Evolutionary conservation across 2,329 filamentous ascomycete species (phyloP).

Genomic region (Coniochaeta sp.): DNA sequence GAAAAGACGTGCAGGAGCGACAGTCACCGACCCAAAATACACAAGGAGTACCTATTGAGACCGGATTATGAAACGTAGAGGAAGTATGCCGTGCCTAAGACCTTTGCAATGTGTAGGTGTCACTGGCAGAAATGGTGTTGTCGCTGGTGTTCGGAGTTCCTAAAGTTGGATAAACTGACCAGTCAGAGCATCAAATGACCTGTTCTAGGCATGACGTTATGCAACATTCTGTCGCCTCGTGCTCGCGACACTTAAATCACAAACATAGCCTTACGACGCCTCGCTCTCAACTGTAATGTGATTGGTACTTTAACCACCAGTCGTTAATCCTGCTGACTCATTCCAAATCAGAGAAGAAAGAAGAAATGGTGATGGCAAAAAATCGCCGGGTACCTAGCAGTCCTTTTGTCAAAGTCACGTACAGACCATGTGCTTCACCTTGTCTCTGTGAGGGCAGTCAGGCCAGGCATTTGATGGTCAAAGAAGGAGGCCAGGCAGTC

Average conservation of each 20-base stretch:
- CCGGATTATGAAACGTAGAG: background rate
- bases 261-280: background rate
- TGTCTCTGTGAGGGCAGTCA: too few species aligned
- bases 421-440: too few species aligned
- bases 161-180: background rate
- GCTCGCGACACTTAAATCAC: background rate
- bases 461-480: too few species aligned
- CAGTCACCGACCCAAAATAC: background rate
- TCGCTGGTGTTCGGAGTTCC: background rate
- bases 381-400: too few species aligned
- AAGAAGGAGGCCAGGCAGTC: too few species aligned
- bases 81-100: background rate
- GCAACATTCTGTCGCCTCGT: background rate
- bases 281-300: background rate
- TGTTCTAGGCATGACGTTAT: background rate
- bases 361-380: too few species aligned
- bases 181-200: background rate
- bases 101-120: background rate
- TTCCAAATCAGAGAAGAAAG: too few species aligned
- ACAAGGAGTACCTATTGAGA: background rate
- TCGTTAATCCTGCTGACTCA: too few species aligned
- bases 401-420: too few species aligned
- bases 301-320: too few species aligned
- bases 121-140: background rate
- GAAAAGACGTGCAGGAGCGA: background rate